Evolutionary conservation across 2,329 filamentous ascomycete genomes (phyloP).

Genomic region (Ophiostoma perfectum): DNA sequence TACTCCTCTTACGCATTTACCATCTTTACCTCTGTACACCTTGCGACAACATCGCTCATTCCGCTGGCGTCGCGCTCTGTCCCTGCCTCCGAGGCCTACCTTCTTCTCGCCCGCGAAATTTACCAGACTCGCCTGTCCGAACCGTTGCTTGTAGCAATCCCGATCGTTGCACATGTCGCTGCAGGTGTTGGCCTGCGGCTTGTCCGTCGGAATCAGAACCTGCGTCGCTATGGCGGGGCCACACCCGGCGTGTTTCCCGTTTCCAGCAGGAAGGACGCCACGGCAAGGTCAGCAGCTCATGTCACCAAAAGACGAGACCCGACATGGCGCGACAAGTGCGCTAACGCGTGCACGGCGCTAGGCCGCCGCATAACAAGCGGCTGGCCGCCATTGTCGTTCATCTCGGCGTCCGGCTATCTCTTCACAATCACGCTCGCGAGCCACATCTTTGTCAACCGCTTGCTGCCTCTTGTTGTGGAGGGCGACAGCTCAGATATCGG

Average conservation of each 20-base stretch:
- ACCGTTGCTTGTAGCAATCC: conserved; percentile 70
- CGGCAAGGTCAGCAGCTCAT: not conserved
- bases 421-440: conserved; percentile 60
- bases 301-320: not conserved
- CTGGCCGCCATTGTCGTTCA: conserved; percentile 69
- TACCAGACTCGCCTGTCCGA: conserved; percentile 83
- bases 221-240: conserved; percentile 68
- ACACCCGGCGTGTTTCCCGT: conserved; percentile 44
- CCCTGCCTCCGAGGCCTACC: conserved; percentile 70
- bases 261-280: not conserved
- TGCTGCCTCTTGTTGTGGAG: conserved; percentile 68
- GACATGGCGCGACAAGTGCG: not conserved
- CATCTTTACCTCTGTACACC: conserved; percentile 69
- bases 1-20: conserved; percentile 85
- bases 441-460: conserved; percentile 71
- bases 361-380: conserved; percentile 28
- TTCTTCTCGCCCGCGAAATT: conserved; percentile 84
- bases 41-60: conserved; percentile 75
- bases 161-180: conserved; percentile 67
- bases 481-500: conserved; percentile 84
- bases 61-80: conserved; percentile 70
- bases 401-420: conserved; percentile 66
- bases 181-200: conserved; percentile 74
- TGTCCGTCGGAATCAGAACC: conserved; percentile 64
- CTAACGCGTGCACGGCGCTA: not conserved